Evolutionary conservation across 2,329 filamentous ascomycete species (phyloP), one percentile per base, ranked within the genome.

Genomic region (Trichophyton simii): DNA sequence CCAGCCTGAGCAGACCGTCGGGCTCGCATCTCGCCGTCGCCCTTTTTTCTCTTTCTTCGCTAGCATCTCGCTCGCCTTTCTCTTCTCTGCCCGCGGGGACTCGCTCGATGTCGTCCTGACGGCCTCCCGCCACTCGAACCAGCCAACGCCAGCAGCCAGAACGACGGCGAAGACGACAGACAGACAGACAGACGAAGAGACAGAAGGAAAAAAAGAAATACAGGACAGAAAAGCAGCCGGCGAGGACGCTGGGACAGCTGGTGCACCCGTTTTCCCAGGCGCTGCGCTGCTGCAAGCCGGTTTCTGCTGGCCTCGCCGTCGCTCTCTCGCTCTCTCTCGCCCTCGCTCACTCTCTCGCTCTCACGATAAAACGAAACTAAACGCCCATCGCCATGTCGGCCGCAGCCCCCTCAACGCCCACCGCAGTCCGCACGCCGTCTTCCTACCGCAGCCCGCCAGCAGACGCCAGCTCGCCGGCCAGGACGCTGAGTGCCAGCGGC

Each of bases 381-480:
- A 18, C 18, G 18, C 18, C 34, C 34, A 38, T 38, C 34, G 22
- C 50, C 50, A 78, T 78, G 76, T 76, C 76, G 66, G 72, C 78
- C 61, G 73, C 79, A 65, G 75, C 79, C 62, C 68, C 71, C 59
- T 74, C 77, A 65, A 75, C 76, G 63, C 72, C 79, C 20, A 70
- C 77, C 58, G 70, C 82, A 63, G 75, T 76, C 65, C 79, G 79
- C 68, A 81, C 76, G 66, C 74, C 76, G 67, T 72, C 75, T 62
- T 72, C 77, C 20, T 72, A 76, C 67, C 71, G 71, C 61, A 67
- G 74, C 62, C 68, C 71, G 59, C 68, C 75, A 42, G 71, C 73
- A 62, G 75, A 78, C 63, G 69, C 75, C 63, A n/a, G 31, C 34
- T 42, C 31, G 31, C 76, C 76, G 61, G 74, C 78, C 65, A 74